phyloP scores from a whole-genome alignment of 192 early-diverging fungal species.

The Backusella australiensis region DNA sequence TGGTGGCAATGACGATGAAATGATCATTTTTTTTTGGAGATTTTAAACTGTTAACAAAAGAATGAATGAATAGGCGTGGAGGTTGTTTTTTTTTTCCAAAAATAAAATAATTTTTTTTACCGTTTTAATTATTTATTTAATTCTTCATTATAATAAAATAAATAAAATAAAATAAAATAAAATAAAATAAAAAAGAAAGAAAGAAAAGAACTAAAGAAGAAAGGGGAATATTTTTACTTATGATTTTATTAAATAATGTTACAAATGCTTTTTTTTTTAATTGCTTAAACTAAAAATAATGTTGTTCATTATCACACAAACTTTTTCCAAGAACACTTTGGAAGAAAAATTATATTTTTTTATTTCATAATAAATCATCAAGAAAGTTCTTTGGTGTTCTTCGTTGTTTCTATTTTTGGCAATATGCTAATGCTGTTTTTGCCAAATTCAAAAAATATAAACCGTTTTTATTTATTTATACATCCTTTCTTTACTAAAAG shows the following conservation, averaged over 20 bases:
- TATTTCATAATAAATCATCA: not conserved
- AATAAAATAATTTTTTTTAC: not conserved
- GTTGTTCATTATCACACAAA: not conserved
- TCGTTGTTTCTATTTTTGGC: not conserved
- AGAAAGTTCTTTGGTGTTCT: not conserved
- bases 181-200: no score
- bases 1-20: not conserved
- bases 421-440: not conserved
- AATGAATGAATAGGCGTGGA: not conserved
- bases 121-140: not conserved
- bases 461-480: no score
- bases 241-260: no score
- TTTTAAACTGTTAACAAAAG: not conserved
- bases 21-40: not conserved
- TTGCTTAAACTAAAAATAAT: not conserved
- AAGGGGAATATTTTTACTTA: no score
- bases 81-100: not conserved
- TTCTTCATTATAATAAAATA: no score
- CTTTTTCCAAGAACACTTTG: constrained; percentile 1
- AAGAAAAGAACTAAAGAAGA: no score
- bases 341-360: not conserved
- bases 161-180: no score
- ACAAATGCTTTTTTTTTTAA: no score
- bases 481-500: no score
- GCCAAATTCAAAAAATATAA: no score